Conservation (phyloP, 106 monocot species). For the Dactylorhiza incarnata region DNA sequence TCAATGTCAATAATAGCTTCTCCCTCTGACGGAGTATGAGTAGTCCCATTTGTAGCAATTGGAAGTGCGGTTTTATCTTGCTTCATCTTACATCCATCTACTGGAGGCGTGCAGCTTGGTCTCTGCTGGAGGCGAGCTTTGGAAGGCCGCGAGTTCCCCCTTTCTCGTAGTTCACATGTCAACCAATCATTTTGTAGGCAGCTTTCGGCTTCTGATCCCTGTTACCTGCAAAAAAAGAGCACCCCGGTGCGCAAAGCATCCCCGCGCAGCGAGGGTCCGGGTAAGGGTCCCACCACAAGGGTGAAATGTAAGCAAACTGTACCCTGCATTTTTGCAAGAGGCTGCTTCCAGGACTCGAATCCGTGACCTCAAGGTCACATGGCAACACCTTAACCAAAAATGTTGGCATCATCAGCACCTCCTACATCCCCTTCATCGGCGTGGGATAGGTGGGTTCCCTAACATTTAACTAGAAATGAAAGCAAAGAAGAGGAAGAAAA, state of each 20-base stretch:
- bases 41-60: conserved; percentile 55
- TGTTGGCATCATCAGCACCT: conserved; percentile 40
- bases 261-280: too few species aligned
- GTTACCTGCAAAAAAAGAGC: conserved; percentile 15
- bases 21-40: conserved; percentile 72
- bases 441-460: conserved; percentile 54
- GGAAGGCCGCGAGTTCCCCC: conserved; percentile 36
- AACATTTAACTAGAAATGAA: not conserved
- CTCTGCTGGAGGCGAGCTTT: conserved; percentile 69
- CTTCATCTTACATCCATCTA: conserved; percentile 92
- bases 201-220: conserved; percentile 56
- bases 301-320: too few species aligned
- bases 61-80: conserved; percentile 55
- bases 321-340: too few species aligned
- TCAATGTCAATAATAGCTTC: conserved; percentile 62
- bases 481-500: too few species aligned
- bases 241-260: too few species aligned
- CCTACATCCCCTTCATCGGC: conserved; percentile 53
- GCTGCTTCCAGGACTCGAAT: too few species aligned
- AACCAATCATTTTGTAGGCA: conserved; percentile 42
- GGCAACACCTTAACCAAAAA: conserved; percentile 27
- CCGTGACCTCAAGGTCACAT: too few species aligned
- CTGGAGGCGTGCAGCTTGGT: conserved; percentile 37
- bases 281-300: too few species aligned
- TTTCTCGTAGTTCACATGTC: conserved; percentile 42